Base-by-base conservation (phyloP, 768 basidiomycete genomes). In the Neoboletus brunneissimus region DNA sequence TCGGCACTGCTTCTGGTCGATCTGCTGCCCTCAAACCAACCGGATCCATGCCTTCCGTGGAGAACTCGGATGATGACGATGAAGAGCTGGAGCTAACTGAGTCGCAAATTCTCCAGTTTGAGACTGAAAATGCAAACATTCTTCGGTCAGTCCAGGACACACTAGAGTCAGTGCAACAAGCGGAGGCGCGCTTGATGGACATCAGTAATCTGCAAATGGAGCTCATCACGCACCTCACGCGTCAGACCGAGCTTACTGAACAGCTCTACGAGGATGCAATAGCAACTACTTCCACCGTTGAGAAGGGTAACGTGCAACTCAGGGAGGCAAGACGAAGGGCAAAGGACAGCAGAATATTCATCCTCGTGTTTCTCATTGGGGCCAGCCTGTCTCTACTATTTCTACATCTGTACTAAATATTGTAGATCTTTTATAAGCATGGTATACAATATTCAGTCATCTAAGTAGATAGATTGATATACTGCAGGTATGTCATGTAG, bases 201-300 rank as follows among this genome's bases (percentile, higher is more conserved):
- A 98, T 99, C 66, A 91, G 91, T 64, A 82, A 89, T 41, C 75
- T 99, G 55, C 97, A 99, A 77, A 87, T 90, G 76, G 91, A 98
- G 72, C 79, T 99, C 62, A 85, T 97, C 48, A 77, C 83, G 15
- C 94, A 98, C 68, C 79, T 99, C 40, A 88, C 89, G 35, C 82
- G 79, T 65, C 97, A 99, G 78, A 89, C 89, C 3, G 95, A 95
- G 75, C 73, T 94, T 62, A 94, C 94, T 11, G 95, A 98, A 65
- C 86, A 92, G 71, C 75, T 99, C 57, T 97, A 93, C 67, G 94
- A 97, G 63, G 96, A 99, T 67, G 95, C 94, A 10, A 87, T 97
- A 52, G 84, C 88, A 2, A 91, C 90, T 29, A 88, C 91, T 12
- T 86, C 84, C 9, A 89, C 86, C 46, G 87, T 98, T 38, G 89